A percentile compares a stretch with the other conserved stretches of the same genome.
These are phyloP conservation scores for Hyphopichia wangnamkhiaoensis DNA, from an alignment of 1,139 yeast species.

Conservation along the genomic window DNA sequence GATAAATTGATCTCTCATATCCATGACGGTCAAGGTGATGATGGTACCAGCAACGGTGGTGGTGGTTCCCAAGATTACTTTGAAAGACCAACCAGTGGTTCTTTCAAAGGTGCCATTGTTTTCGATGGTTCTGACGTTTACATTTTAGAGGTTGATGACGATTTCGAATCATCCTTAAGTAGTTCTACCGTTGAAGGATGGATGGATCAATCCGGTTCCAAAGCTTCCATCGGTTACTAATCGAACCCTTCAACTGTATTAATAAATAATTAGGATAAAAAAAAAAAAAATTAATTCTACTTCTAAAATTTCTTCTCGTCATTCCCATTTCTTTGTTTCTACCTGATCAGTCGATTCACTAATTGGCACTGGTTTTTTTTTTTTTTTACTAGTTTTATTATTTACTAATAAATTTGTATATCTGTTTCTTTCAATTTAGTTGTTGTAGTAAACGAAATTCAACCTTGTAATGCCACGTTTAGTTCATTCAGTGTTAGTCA, in stretches of 20 bases:
- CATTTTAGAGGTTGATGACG: conserved; percentile 60
- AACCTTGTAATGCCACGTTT: too few species aligned
- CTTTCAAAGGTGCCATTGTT: conserved; percentile 89
- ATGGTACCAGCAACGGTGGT: conserved; percentile 59
- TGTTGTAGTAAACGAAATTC: too few species aligned
- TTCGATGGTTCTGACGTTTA: conserved; percentile 59
- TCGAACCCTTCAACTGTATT: neutral
- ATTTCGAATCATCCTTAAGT: conserved; percentile 56
- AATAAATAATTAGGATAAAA: neutral
- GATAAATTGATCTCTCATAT: conserved; percentile 75
- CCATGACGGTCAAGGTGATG: conserved; percentile 81
- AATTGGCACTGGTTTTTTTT: neutral
- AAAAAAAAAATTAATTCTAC: neutral
- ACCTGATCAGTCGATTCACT: too few species aligned
- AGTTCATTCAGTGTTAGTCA: too few species aligned
- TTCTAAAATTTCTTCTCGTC: neutral
- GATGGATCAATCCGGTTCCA: conserved; percentile 53
- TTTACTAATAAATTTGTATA: neutral
- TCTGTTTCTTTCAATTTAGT: neutral
- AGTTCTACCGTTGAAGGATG: conserved; percentile 56
- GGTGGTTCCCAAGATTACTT: conserved; percentile 91
- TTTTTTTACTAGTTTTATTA: neutral
- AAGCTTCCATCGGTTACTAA: conserved; percentile 27
- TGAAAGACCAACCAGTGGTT: conserved; percentile 71
- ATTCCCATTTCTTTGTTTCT: too few species aligned